Conservation (phyloP, 768 basidiomycete genomes). For the Butyriboletus loyo region DNA sequence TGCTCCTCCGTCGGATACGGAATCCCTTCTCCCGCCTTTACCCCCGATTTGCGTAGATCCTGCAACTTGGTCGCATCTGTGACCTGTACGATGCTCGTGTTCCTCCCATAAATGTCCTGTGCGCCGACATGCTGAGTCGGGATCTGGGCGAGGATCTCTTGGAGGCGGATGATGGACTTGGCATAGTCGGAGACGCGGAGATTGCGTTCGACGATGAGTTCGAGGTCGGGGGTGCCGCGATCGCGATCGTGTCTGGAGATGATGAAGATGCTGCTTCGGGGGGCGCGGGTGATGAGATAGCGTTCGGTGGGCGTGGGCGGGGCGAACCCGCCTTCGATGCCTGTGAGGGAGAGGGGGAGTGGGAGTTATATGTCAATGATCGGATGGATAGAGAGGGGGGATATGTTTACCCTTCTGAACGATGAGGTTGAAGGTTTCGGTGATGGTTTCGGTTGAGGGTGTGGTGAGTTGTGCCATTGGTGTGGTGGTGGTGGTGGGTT, state of each 20-base stretch:
- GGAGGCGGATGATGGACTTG: constrained; percentile 36
- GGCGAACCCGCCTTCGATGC: constrained; percentile 60
- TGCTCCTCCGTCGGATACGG: constrained; percentile 56
- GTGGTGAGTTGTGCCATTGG: too few species aligned
- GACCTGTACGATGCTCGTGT: constrained; percentile 62
- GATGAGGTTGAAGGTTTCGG: constrained; percentile 1
- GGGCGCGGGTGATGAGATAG: constrained; percentile 45
- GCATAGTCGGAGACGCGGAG: too few species aligned
- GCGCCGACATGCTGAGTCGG: constrained; percentile 43
- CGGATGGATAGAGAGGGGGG: constrained; percentile 33
- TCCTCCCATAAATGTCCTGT: constrained; percentile 69
- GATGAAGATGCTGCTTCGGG: constrained; percentile 37
- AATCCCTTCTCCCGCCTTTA: constrained; percentile 47
- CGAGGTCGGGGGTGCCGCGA: constrained; percentile 44
- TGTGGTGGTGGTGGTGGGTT: not conserved
- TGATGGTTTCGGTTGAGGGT: not conserved
- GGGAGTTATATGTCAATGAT: not conserved
- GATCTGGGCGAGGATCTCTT: constrained; percentile 54
- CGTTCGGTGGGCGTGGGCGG: constrained; percentile 61
- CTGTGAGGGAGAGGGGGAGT: not conserved
- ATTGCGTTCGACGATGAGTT: constrained; percentile 39
- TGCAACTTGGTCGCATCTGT: constrained; percentile 7
- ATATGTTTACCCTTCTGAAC: constrained; percentile 3
- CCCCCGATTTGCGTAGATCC: constrained; percentile 40
- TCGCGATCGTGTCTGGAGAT: constrained; percentile 49